Base-by-base conservation (phyloP, 306 rosid species). In the Casuarina equisetifolia region DNA sequence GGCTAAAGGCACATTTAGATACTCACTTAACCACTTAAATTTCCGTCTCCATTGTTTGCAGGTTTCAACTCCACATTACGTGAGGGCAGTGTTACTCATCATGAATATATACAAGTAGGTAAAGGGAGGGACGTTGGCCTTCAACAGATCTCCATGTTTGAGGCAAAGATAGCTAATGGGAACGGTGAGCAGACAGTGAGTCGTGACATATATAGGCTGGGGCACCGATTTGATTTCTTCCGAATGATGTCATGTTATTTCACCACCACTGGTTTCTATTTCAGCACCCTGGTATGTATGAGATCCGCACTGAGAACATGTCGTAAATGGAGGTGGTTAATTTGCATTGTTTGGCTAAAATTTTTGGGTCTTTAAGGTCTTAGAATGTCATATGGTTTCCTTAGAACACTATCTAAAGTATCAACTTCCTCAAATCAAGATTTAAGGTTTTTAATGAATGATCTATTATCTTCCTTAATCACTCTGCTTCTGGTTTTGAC, bases 121-220 rank as follows among this genome's bases (percentile, higher is more conserved):
- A 94, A 94, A 82, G 97, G 98, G 83, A 85, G 98, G 77, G 97
- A 94, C 43, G 98, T 94, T 55, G 97, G 98, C 82, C 97, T 94
- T 49, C 91, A 94, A 84, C 98, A 94, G 87, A 94, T 94, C 82
- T 94, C 98, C 12, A 90, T 88, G 90, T 94, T 94, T 82, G 98
- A 94, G 87, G 98, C 98, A 74, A 94, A 94, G 81, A 92, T 94
- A 63, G 95, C 98, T 61, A 92, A 91, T 64, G 98, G 98, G 42
- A 94, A 94, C 3, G 97, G 98, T 3, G 97, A 94, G 78, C 98
- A 89, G 92, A 94, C 98, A 19, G 69, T 94, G 86, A 94, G 98
- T 79, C 94, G 97, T 57, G 98, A 94, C 86, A 85, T 94, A 51
- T 94, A 92, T 55, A 87, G 98, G 82, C 97, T 94, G 73, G 98